Conservation (phyloP, 495 filamentous ascomycete species). For the Daldinia concentrica region DNA sequence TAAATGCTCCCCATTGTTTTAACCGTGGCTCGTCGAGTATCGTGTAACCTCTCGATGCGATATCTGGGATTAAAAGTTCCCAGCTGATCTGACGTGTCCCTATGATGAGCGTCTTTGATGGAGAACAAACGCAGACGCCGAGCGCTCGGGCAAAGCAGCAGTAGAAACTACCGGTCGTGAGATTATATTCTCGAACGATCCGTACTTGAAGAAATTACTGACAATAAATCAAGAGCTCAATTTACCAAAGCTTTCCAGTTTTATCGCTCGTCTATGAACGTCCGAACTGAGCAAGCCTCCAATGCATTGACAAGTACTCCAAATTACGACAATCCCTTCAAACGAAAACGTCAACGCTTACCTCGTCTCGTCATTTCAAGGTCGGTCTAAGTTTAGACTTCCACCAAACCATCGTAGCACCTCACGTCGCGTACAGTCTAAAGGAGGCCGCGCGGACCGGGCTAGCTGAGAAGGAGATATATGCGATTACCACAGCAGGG, state of each 20-base stretch:
- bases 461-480: not conserved
- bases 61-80: conserved; percentile 6
- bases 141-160: not conserved
- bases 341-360: not conserved
- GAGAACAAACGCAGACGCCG: conserved; percentile 6
- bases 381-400: not conserved
- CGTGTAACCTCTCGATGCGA: conserved; percentile 27
- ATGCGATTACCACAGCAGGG: not conserved
- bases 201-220: not conserved
- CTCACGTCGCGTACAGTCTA: not conserved
- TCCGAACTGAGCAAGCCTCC: not conserved
- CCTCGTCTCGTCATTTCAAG: not conserved
- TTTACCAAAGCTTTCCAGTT: not conserved
- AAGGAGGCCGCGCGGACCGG: not conserved
- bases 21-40: not conserved
- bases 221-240: not conserved
- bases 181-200: not conserved
- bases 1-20: not conserved
- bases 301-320: not conserved
- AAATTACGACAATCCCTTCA: not conserved
- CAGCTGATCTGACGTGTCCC: conserved; percentile 29
- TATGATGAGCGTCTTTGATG: not conserved
- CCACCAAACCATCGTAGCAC: not conserved
- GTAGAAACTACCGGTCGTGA: not conserved
- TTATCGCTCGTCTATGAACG: not conserved